Base-by-base conservation (phyloP, 2,329 filamentous ascomycete species). In the Iodosphaeria phyllophila region DNA sequence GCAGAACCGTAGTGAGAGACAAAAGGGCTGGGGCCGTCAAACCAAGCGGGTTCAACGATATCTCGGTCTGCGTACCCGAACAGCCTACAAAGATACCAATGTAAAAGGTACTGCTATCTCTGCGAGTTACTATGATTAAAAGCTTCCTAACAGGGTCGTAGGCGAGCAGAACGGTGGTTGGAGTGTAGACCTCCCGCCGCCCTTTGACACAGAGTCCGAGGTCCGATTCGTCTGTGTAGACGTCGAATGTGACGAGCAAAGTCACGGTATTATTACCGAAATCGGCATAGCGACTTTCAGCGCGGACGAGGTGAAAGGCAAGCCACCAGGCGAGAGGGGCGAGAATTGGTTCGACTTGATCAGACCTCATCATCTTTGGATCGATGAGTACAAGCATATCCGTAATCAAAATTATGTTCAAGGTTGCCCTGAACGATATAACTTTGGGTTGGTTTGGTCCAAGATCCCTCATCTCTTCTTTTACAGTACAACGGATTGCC, bases 231-330 rank as follows among this genome's bases (percentile, higher is more conserved):
- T 92, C 30, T 70, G 65, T 32, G 57, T 95, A 22, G 89, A 98
- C 38, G 55, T 89, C 16, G 89, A 98, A 47, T 71, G 74, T 2
- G 79, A 73, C 29, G 89, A 98, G 45, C 50, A 52, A 13, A 56
- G 65, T 22, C 64, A 69, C 8, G 53, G 59, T 17, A 54, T 65
- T 8, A 62, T 95, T 30, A 92, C 84, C 0, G 89, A 98, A 46
- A 60, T 98, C 19, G 89, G 89, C 1, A 57, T 98, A 20, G 74
- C 80, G 2, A 72, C 74, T 3, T 56, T 95, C 0, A 83, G 95
- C 43, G 83, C 76, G 1, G 37, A 47, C 4, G 47, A 62, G 18
- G 42, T 82, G 13, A 37, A 48, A 1, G 50, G 46, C 6, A 32
- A 70, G 1, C 39, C 64, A 0, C 76, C 78, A 3, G 78, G 78